Evolutionary conservation across 768 basidiomycete species (phyloP).

Genomic region (Chalciporus piperatus): DNA sequence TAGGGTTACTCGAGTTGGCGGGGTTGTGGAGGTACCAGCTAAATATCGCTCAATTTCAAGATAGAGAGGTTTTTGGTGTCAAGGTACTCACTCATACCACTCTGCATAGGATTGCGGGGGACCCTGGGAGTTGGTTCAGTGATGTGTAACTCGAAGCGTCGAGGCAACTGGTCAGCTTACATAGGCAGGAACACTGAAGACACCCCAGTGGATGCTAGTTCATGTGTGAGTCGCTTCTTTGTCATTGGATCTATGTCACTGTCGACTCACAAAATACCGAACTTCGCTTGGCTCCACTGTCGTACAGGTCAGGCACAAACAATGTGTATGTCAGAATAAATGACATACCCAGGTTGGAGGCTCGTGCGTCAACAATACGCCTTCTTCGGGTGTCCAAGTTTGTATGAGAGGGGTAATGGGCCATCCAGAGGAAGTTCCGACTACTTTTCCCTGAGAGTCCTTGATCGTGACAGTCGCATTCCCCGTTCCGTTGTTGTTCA

Average conservation of each 20-base stretch:
- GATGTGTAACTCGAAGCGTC: not conserved
- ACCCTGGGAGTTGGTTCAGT: constrained; percentile 28
- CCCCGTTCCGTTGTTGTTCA: constrained; percentile 30
- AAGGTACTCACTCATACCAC: constrained; percentile 50
- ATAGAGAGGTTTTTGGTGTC: not conserved
- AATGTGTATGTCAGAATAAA: not conserved
- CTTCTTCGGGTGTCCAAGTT: constrained; percentile 38
- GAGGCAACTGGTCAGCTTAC: constrained; percentile 10
- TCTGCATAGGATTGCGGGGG: constrained; percentile 45
- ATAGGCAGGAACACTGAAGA: constrained; percentile 48
- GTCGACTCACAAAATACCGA: constrained; percentile 50
- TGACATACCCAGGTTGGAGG: constrained; percentile 51
- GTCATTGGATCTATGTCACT: not conserved
- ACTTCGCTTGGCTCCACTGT: constrained; percentile 53
- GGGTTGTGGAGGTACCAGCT: constrained; percentile 42
- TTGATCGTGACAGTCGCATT: constrained; percentile 33
- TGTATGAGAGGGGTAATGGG: constrained; percentile 36
- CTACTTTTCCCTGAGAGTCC: constrained; percentile 32
- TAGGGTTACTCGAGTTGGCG: constrained; percentile 35
- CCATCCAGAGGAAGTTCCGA: constrained; percentile 39
- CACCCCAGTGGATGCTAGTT: constrained; percentile 47
- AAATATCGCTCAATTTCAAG: not conserved
- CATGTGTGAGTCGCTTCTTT: constrained; percentile 1
- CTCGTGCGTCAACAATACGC: constrained; percentile 43
- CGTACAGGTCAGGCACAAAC: not conserved